Evolutionary conservation across 2,329 filamentous ascomycete genomes (phyloP), one percentile per base, ranked within the genome.

Genomic region (Venturiaceae sp.): DNA sequence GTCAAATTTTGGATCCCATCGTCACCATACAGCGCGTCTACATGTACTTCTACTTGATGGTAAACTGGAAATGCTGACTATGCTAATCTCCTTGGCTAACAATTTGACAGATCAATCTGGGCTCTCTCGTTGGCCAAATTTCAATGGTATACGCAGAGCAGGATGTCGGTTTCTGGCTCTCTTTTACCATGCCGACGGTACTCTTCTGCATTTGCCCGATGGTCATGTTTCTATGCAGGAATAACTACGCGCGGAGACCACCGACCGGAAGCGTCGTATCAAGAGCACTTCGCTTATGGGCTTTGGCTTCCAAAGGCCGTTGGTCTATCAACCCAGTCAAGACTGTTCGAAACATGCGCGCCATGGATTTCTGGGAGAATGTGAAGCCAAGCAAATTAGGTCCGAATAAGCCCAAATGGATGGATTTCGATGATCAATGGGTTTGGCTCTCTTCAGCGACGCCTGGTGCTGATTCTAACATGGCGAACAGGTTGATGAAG

Each of bases 371-470:
- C 71, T 89, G 85, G 83, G 78, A 86, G n/a, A 66, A 72, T 1
- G 80, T 81, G 59, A 87, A 86, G 72, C 86, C 86, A 3, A 87
- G 83, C 64, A 75, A 74, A 37, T 74, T 88, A 5, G 67, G 74
- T 41, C 70, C 71, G 0, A 68, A 78, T 62, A 82, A 81, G 58
- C 86, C 86, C 0, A 56, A 62, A 0, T 90, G 87, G 87, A 89
- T 89, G 84, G 88, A 82, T 0, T 91, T 89, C 64, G 87, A 91
- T 62, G 88, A 92, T 64, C 82, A 83, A 61, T 92, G 86, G 86
- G 87, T n/a, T n/a, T n/a, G n/a, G n/a, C n/a, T n/a, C n/a, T n/a
- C n/a, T n/a, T n/a, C n/a, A n/a, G n/a, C n/a, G n/a, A n/a, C n/a
- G n/a, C n/a, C n/a, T n/a, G n/a, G n/a, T n/a, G n/a, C n/a, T n/a